These are phyloP conservation scores for Ogataea nitratoaversa DNA, from an alignment of 805 yeast genomes.

Conservation along the genomic window DNA sequence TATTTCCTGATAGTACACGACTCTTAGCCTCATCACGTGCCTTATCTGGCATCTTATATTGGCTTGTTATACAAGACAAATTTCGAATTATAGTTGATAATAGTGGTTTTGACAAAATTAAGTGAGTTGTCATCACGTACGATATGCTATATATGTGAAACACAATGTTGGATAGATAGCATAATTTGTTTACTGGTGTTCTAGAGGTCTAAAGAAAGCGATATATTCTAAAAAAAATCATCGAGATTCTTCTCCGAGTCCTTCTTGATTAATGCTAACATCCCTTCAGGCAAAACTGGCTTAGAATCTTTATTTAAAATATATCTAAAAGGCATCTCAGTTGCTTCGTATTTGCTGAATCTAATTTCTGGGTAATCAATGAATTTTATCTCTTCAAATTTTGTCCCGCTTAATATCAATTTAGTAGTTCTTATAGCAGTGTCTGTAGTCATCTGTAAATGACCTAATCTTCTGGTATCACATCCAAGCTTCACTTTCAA, in stretches of 20 bases:
- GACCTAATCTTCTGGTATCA: constrained; percentile 82
- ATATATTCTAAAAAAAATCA: constrained; percentile 56
- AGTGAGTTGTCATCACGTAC: too few relatives aligned
- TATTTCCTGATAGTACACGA: too few relatives aligned
- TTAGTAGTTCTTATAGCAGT: constrained; percentile 94
- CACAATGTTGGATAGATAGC: too few relatives aligned
- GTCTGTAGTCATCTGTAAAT: constrained; percentile 94
- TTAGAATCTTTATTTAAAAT: constrained; percentile 56
- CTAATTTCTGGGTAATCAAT: constrained; percentile 93
- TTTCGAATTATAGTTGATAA: too few relatives aligned
- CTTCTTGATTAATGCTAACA: constrained; percentile 78
- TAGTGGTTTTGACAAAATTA: too few relatives aligned
- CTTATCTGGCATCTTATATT: too few relatives aligned
- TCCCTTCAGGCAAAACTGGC: constrained; percentile 89
- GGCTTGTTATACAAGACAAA: too few relatives aligned
- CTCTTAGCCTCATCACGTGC: too few relatives aligned
- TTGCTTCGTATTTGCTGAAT: constrained; percentile 82
- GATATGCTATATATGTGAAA: too few relatives aligned
- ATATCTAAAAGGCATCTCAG: constrained; percentile 97
- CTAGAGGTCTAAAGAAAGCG: too few relatives aligned
- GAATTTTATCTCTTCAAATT: constrained; percentile 72
- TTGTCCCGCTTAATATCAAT: constrained; percentile 55
- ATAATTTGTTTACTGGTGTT: too few relatives aligned
- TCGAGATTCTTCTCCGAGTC: constrained; percentile 84
- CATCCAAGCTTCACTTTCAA: constrained; percentile 76